Base-by-base conservation (phyloP, 2,329 filamentous ascomycete genomes). In the Colletotrichum ledebouriae region DNA sequence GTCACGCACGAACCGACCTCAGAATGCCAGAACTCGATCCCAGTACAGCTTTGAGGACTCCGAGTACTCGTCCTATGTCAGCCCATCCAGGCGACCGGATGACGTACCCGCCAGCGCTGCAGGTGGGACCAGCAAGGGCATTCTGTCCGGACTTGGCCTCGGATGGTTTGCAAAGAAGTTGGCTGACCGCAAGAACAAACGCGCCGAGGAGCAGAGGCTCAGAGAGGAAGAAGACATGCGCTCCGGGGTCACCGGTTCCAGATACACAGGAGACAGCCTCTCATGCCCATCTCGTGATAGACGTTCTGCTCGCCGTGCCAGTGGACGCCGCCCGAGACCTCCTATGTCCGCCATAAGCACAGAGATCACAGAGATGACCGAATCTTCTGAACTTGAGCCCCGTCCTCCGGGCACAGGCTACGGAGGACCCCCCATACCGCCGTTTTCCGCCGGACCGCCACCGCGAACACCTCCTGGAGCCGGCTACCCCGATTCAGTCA, bases 141-240 rank as follows among this genome's bases (percentile, higher is more conserved):
- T 89, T 13, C 75, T 90, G 57, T 89, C 87, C 9, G 83, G 89
- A 2, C 78, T 93, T 29, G 91, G 91, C 2, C 81, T 91, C 39
- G 92, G 91, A 9, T 92, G 90, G 82, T 80, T 94, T 55, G 87
- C 87, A 6, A 90, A 87, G 79, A 87, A 88, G 76, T 84, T 92
- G 76, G 87, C 86, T 72, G 84, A 89, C 77, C 79, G 88, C 72
- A 80, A 80, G 58, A 75, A 81, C 67, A 82, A 74, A 69, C 80
- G 80, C 60, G 85, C 85, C 68, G 85, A 84, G 57, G 83, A 84
- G 34, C 80, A 85, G 44, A 79, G 29, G 7, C 42, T 80, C 4
- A 61, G 75, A 39, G 79, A 84, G 5, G 76, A 88, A 77, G 87
- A 90, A 63, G 83, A 89, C 2, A 73, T 80, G 71, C 85, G 88